A percentile compares a stretch with the other conserved stretches of the same genome.
Evolutionary conservation across 169 alveolate genomes (phyloP).

Genomic region (Hepatocystis sp.): DNA sequence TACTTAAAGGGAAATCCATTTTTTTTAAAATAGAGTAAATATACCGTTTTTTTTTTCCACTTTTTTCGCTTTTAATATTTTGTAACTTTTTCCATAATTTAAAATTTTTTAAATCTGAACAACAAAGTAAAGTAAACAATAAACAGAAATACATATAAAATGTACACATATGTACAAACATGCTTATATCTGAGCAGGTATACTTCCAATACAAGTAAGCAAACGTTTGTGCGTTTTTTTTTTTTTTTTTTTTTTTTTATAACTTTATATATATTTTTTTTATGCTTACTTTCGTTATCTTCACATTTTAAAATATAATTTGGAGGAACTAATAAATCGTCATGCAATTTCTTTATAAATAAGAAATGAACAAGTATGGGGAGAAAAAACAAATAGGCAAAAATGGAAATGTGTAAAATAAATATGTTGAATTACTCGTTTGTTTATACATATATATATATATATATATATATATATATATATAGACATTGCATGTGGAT

Average conservation of each 20-base stretch:
- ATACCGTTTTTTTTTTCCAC: conserved; percentile 48
- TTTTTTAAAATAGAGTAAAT: conserved; percentile 44
- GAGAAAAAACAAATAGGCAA: no score
- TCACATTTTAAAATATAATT: conserved; percentile 33
- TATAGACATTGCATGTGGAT: neutral
- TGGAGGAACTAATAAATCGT: conserved; percentile 39
- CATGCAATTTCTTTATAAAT: conserved; percentile 25
- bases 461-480: neutral
- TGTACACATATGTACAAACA: no score
- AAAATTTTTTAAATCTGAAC: conserved; percentile 39
- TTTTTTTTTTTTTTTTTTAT: neutral
- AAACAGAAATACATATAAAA: neutral
- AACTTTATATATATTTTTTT: neutral
- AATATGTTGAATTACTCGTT: neutral
- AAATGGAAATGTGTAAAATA: neutral
- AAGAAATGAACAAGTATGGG: no score
- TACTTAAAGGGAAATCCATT: conserved; percentile 38
- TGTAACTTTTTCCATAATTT: conserved; percentile 65
- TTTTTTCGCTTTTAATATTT: conserved; percentile 58
- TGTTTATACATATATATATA: neutral
- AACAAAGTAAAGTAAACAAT: neutral
- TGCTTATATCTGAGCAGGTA: no score
- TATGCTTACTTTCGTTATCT: conserved; percentile 45
- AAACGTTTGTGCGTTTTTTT: no score
- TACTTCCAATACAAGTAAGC: no score